phyloP scores from a whole-genome alignment of 1,139 yeast species.

The Candida gigantensis region DNA sequence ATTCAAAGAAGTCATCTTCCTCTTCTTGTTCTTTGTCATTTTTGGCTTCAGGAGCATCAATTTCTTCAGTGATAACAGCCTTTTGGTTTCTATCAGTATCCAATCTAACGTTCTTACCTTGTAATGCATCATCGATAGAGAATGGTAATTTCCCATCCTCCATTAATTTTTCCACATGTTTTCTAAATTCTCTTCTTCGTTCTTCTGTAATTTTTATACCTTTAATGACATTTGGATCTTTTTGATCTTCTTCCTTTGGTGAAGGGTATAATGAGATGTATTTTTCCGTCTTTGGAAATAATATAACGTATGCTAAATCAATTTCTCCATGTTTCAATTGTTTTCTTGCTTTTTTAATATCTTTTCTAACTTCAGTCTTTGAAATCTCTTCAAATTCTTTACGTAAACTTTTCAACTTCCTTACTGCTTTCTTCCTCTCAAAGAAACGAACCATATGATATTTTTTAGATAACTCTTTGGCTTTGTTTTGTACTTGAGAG shows the following conservation, averaged over 20 bases:
- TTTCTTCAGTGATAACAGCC: conserved; percentile 24
- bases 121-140: conserved; percentile 55
- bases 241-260: conserved; percentile 26
- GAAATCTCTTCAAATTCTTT: conserved; percentile 46
- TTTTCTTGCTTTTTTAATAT: conserved; percentile 52
- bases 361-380: conserved; percentile 48
- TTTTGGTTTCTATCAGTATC: conserved; percentile 14
- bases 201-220: conserved; percentile 52
- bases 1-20: conserved; percentile 50
- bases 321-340: conserved; percentile 59
- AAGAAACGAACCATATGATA: conserved; percentile 95
- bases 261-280: conserved; percentile 75
- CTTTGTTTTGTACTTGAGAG: conserved; percentile 50
- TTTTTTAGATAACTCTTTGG: conserved; percentile 65
- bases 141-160: conserved; percentile 57
- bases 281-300: conserved; percentile 79
- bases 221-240: conserved; percentile 42
- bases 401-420: conserved; percentile 67
- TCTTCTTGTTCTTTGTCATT: conserved; percentile 24
- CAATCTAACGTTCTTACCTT: conserved; percentile 43
- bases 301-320: conserved; percentile 73
- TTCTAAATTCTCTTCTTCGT: conserved; percentile 50
- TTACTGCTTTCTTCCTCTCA: conserved; percentile 82
- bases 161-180: conserved; percentile 50
- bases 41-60: conserved; percentile 41